Base-by-base conservation (phyloP, 345 rosid species). In the Dipteronia dyeriana region DNA sequence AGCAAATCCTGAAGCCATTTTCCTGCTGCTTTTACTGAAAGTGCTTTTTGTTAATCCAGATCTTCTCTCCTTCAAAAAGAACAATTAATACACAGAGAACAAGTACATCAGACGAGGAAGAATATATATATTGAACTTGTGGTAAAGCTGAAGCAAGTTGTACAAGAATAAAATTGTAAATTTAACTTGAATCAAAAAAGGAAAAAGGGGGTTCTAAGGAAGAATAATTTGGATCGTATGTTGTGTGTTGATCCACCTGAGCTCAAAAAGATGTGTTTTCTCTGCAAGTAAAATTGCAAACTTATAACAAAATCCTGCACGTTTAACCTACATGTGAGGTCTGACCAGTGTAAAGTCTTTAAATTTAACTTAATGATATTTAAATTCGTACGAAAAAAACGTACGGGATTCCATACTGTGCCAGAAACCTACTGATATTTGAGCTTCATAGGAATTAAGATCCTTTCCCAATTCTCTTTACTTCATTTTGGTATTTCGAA, bases 1-100 rank as follows among this genome's bases (percentile, higher is more conserved):
- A 54, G 56, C 65, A 31, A 41, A 74, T 17, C 25, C 31, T 38
- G 29, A 54, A 7, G 11, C 49, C 79, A 77, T 76, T 19, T 45
- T 70, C 53, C 16, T 47, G 45, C 41, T 71, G 9, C 22, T 20
- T 16, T 25, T 49, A 31, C 9, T 17, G 11, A 23, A 71, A 71
- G 62, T 25, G 17, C 25, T 47, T 66, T 6, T 45, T 13, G 45
- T 65, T 66, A 7, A 5, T 25, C 26, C 19, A 62, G 49, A 7
- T 41, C 9, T 41, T 9, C 10, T 41, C 45, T 41, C 45, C 45
- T 41, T 41, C 45, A 41, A 38, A 62, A 62, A 9, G 39, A 62
- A 16, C 22, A 16, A 34, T 34, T 34, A 34, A 8, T 53, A 16
- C n/a, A 65, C 68, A 12, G 2, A 62, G 45, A 65, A 8, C 64